Evolutionary conservation across 1,139 yeast species (phyloP).

Genomic region (Geotrichum europaeum): DNA sequence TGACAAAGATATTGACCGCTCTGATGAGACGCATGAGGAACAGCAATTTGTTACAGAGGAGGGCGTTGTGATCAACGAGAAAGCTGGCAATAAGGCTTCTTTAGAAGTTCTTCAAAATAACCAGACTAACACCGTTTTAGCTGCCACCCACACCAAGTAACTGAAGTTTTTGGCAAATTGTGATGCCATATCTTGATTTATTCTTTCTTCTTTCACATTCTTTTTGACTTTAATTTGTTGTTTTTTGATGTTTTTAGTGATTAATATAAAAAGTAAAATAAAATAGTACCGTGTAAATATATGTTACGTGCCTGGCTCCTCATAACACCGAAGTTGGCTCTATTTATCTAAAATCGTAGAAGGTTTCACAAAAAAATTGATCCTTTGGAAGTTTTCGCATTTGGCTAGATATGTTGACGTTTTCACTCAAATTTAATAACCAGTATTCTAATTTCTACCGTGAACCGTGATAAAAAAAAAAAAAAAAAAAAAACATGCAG

Average conservation of each 20-base stretch:
- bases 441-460: too few species aligned
- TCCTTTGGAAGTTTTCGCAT: too few species aligned
- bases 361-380: too few species aligned
- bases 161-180: neutral
- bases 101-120: neutral
- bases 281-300: neutral
- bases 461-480: too few species aligned
- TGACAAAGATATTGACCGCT: conserved; percentile 1
- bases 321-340: too few species aligned
- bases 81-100: neutral
- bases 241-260: neutral
- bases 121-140: neutral
- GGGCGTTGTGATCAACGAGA: neutral
- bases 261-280: neutral
- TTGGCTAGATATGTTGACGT: too few species aligned
- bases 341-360: too few species aligned
- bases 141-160: neutral
- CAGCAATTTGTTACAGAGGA: neutral
- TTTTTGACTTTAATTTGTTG: neutral
- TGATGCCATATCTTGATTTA: neutral
- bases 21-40: conserved; percentile 3
- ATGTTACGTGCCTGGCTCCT: too few species aligned
- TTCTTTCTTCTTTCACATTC: neutral
- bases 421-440: too few species aligned
- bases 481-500: too few species aligned